These are phyloP conservation scores for Massarina eburnea DNA, from an alignment of 2,329 filamentous ascomycete genomes.

Conservation along the genomic window DNA sequence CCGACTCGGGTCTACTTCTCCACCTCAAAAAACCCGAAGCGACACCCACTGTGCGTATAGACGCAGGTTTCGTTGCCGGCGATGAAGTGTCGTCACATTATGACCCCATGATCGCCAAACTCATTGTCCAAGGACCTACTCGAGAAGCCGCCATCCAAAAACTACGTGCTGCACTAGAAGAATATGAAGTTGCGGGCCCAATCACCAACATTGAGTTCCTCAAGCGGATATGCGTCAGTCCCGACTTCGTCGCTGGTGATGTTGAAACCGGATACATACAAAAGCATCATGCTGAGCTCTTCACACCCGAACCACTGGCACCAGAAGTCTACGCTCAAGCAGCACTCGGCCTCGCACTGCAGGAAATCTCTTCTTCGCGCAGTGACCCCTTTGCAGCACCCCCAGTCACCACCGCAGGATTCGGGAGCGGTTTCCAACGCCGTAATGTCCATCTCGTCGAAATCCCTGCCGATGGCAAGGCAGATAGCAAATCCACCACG, in stretches of 20 bases:
- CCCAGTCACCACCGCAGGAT: conserved; percentile 51
- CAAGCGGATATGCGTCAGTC: conserved; percentile 79
- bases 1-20: conserved; percentile 84
- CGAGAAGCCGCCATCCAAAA: conserved; percentile 81
- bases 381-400: conserved; percentile 46
- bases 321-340: conserved; percentile 84
- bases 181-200: conserved; percentile 90
- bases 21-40: conserved; percentile 75
- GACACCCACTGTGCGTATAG: conserved; percentile 78
- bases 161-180: conserved; percentile 74
- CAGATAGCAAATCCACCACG: conserved; percentile 42
- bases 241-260: conserved; percentile 80
- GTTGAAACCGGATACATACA: conserved; percentile 97
- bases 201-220: conserved; percentile 97
- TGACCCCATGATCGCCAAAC: conserved; percentile 98
- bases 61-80: conserved; percentile 88
- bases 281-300: conserved; percentile 80
- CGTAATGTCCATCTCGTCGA: conserved; percentile 62
- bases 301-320: conserved; percentile 61
- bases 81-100: conserved; percentile 94
- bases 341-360: conserved; percentile 70
- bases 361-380: conserved; percentile 36
- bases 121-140: conserved; percentile 83
- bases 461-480: conserved; percentile 47
- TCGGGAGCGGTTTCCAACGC: conserved; percentile 62